phyloP scores from a whole-genome alignment of 1,139 yeast genomes.

The Yamadazyma atlantica region DNA sequence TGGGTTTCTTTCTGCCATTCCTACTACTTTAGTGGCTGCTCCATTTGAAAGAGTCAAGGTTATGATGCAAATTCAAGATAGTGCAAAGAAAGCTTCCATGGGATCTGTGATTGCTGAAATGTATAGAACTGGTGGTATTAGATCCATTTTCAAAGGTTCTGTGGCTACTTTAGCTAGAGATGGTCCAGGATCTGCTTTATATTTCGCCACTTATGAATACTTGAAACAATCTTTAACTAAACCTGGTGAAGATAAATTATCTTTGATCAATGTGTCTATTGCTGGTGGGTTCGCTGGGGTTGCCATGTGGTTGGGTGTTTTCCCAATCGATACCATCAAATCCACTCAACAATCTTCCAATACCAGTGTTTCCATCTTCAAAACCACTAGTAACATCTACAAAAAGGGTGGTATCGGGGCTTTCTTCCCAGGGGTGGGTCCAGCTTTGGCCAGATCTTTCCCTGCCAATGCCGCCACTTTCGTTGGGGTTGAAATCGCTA shows the following conservation, averaged over 20 bases:
- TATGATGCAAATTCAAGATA: conserved; percentile 75
- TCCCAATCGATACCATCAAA: conserved; percentile 95
- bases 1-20: conserved; percentile 93
- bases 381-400: conserved; percentile 65
- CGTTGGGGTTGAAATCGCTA: conserved; percentile 90
- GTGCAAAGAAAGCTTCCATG: conserved; percentile 54
- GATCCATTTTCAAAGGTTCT: conserved; percentile 88
- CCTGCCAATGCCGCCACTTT: conserved; percentile 99
- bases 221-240: conserved; percentile 62
- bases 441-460: conserved; percentile 91
- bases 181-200: conserved; percentile 97
- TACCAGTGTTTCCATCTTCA: conserved; percentile 55
- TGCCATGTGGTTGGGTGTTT: conserved; percentile 94
- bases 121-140: conserved; percentile 77
- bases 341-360: conserved; percentile 76
- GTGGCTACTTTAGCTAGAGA: conserved; percentile 92
- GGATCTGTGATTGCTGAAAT: conserved; percentile 66
- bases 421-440: conserved; percentile 97
- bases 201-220: conserved; percentile 91
- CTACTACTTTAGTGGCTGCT: conserved; percentile 93
- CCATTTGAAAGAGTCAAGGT: conserved; percentile 97
- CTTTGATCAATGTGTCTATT: conserved; percentile 71
- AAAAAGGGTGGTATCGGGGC: conserved; percentile 80
- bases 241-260: conserved; percentile 52
- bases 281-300: conserved; percentile 97